A percentile compares a stretch with the other conserved stretches of the same genome.
phyloP scores from a whole-genome alignment of 768 basidiomycete species.

The Macrocybe gigantea region DNA sequence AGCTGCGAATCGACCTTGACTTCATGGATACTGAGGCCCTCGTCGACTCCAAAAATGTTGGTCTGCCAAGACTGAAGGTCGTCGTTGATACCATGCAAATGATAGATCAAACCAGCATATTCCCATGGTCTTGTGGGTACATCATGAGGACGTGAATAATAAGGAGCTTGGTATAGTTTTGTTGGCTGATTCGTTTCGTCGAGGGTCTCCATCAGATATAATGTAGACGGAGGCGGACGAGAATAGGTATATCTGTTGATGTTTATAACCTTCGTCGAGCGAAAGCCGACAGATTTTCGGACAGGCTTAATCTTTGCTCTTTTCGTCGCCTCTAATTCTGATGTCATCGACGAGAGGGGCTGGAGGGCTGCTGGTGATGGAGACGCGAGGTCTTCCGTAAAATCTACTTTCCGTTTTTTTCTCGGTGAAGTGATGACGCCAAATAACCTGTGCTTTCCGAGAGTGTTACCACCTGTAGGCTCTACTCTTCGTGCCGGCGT shows the following conservation, averaged over 20 bases:
- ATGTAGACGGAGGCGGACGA: conserved; percentile 42
- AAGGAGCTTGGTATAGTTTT: conserved; percentile 71
- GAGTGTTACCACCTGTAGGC: no score
- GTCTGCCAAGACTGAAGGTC: conserved; percentile 47
- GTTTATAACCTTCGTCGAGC: conserved; percentile 18
- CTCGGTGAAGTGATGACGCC: no score
- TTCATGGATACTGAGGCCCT: no score
- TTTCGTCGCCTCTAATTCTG: background rate
- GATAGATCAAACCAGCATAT: conserved; percentile 76
- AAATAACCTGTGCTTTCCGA: no score
- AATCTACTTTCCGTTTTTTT: no score
- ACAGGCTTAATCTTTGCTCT: conserved; percentile 8
- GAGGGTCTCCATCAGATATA: conserved; percentile 39
- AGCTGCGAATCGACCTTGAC: no score
- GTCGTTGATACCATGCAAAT: conserved; percentile 43
- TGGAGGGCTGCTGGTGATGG: background rate
- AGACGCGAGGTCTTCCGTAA: conserved; percentile 1
- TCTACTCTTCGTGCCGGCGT: no score
- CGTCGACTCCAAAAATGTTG: no score
- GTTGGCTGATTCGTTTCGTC: conserved; percentile 42
- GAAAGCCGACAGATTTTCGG: conserved; percentile 21
- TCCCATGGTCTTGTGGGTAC: conserved; percentile 63
- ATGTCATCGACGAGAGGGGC: no score
- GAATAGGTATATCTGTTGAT: conserved; percentile 42
- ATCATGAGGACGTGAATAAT: conserved; percentile 71